Percentiles rank a stretch among this genome's conserved stretches.
Conservation (phyloP, 805 yeast species). For the Saccharomycopsis sp. region DNA sequence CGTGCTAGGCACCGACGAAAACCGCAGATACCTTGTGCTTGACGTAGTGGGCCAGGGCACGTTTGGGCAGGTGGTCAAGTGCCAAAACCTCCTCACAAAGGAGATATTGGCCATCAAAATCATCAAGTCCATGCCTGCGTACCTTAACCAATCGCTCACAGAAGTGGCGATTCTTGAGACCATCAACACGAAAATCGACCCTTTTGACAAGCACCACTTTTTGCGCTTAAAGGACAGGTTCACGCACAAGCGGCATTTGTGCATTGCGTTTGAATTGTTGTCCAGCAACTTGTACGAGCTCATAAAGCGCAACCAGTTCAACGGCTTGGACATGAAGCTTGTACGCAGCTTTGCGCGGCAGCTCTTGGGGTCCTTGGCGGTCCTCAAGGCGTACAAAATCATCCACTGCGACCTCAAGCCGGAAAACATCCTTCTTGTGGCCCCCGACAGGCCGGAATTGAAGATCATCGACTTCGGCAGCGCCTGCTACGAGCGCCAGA, state of each 20-base stretch:
- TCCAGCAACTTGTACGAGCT: conserved; percentile 86
- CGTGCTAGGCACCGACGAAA: conserved; percentile 78
- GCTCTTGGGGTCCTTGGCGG: conserved; percentile 70
- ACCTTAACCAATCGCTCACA: conserved; percentile 81
- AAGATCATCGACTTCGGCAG: conserved; percentile 95
- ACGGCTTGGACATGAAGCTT: conserved; percentile 75
- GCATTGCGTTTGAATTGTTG: conserved; percentile 85
- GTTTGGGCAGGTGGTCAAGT: conserved; percentile 93
- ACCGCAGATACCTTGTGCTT: conserved; percentile 77
- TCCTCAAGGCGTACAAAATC: conserved; percentile 73
- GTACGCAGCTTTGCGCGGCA: conserved; percentile 77
- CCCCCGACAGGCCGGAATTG: conserved; percentile 76
- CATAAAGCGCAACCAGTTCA: conserved; percentile 87
- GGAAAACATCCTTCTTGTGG: conserved; percentile 78
- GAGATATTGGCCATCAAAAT: conserved; percentile 92
- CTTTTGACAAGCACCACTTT: conserved; percentile 66
- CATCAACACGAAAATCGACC: conserved; percentile 64
- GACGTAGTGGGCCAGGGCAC: conserved; percentile 95
- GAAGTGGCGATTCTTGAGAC: conserved; percentile 85
- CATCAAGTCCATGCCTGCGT: conserved; percentile 86
- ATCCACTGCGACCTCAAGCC: conserved; percentile 98
- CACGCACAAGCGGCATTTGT: conserved; percentile 85
- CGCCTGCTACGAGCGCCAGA: conserved; percentile 87
- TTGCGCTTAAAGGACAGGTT: conserved; percentile 79
- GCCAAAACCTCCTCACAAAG: conserved; percentile 55